Evolutionary conservation across 2,329 filamentous ascomycete species (phyloP).

Genomic region (Talaromyces sp.): DNA sequence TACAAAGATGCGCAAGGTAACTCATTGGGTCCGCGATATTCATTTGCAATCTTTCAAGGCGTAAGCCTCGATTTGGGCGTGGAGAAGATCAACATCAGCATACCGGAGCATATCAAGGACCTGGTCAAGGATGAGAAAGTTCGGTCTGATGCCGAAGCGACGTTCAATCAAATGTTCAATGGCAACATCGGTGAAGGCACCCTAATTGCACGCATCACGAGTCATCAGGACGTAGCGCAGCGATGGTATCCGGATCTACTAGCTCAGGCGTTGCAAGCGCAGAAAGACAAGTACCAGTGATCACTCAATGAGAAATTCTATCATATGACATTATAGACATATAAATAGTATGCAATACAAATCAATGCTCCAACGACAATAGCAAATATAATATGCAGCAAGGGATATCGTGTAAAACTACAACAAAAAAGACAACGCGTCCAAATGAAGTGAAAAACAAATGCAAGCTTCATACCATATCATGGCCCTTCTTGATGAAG

Average conservation of each 20-base stretch:
- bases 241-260: constrained; percentile 37
- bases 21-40: constrained; percentile 32
- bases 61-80: constrained; percentile 33
- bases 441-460: background rate
- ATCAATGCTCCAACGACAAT: background rate
- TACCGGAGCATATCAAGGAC: constrained; percentile 30
- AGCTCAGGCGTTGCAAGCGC: constrained; percentile 28
- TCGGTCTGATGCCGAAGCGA: constrained; percentile 36
- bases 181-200: constrained; percentile 34
- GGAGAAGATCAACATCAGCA: constrained; percentile 28
- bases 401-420: constrained; percentile 5
- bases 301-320: background rate
- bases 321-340: background rate
- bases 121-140: constrained; percentile 32
- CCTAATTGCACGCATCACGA: constrained; percentile 34
- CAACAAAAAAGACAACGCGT: background rate
- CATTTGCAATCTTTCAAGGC: constrained; percentile 36
- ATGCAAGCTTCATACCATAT: constrained; percentile 9
- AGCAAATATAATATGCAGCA: constrained; percentile 3
- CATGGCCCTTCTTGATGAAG: constrained; percentile 2
- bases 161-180: constrained; percentile 33
- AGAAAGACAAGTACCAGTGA: constrained; percentile 20
- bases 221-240: constrained; percentile 36
- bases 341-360: background rate
- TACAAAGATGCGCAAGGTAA: constrained; percentile 25